Conservation (phyloP, 1,284 basidiomycete genomes). For the Apiotrichum sp. region DNA sequence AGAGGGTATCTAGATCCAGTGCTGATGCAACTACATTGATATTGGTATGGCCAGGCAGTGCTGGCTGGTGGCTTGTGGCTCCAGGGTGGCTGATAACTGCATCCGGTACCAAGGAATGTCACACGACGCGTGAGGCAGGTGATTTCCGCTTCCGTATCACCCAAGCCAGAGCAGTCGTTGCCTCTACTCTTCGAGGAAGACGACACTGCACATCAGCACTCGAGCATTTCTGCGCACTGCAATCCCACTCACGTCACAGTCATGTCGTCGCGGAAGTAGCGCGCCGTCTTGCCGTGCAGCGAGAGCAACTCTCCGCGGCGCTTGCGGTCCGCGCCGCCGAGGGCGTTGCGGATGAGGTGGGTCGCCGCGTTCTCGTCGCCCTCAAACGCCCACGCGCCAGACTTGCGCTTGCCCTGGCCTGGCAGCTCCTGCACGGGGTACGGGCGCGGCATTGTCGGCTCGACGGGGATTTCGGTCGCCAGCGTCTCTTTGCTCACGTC, state of each 20-base stretch:
- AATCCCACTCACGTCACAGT: slow-evolving; percentile 70
- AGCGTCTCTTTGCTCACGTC: slow-evolving; percentile 31
- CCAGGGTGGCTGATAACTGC: too few relatives aligned
- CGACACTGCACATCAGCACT: slow-evolving; percentile 16
- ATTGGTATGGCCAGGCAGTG: too few relatives aligned
- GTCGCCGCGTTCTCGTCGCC: slow-evolving; percentile 79
- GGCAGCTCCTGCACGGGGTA: slow-evolving; percentile 41
- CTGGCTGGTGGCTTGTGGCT: too few relatives aligned
- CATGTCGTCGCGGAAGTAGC: slow-evolving; percentile 78
- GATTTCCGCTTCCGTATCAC: too few relatives aligned
- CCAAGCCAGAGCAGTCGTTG: too few relatives aligned
- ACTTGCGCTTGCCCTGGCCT: slow-evolving; percentile 13
- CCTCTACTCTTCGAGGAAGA: slow-evolving; percentile 23
- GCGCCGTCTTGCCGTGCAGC: slow-evolving; percentile 72
- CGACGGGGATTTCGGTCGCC: slow-evolving; percentile 24
- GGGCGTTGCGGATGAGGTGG: slow-evolving; percentile 88
- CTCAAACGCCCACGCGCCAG: slow-evolving; percentile 65
- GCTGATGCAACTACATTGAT: too few relatives aligned
- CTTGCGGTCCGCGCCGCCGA: slow-evolving; percentile 74
- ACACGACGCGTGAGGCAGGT: too few relatives aligned
- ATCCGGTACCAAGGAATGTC: too few relatives aligned
- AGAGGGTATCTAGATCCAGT: too few relatives aligned
- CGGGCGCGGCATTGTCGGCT: slow-evolving; percentile 22
- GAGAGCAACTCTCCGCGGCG: slow-evolving; percentile 68
- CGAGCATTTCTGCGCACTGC: not conserved